Evolutionary conservation across 2,329 filamentous ascomycete species (phyloP).

Genomic region (Colletotrichum phormii): DNA sequence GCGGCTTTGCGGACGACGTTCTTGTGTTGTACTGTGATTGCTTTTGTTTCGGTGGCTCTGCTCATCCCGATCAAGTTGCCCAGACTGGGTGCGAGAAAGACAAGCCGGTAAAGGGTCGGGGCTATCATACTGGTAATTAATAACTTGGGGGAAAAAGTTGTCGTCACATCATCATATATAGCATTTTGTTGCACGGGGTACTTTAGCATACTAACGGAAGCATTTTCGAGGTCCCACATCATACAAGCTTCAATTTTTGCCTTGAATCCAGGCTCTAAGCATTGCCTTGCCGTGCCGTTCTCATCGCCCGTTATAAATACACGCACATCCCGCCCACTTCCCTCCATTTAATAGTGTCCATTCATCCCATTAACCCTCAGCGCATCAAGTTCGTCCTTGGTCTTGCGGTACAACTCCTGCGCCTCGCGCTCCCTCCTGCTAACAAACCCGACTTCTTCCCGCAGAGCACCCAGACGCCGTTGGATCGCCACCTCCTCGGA

Average conservation of each 20-base stretch:
- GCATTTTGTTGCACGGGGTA: slow-evolving; percentile 16
- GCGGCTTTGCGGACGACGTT: slow-evolving; percentile 62
- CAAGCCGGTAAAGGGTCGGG: neutral
- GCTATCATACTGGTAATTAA: neutral
- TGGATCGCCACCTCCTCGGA: slow-evolving; percentile 83
- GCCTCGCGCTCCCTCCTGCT: slow-evolving; percentile 87
- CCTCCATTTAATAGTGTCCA: slow-evolving; percentile 12
- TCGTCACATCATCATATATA: neutral
- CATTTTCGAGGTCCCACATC: neutral
- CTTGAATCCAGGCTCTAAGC: neutral
- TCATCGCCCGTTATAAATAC: slow-evolving; percentile 10
- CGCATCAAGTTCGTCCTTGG: slow-evolving; percentile 80
- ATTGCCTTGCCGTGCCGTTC: slow-evolving; percentile 8
- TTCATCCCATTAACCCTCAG: slow-evolving; percentile 56
- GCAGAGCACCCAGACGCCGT: slow-evolving; percentile 77
- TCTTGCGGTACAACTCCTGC: slow-evolving; percentile 83
- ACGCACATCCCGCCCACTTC: neutral
- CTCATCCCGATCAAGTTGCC: slow-evolving; percentile 66
- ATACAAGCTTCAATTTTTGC: slow-evolving; percentile 25
- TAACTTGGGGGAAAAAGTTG: neutral
- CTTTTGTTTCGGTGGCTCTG: slow-evolving; percentile 59
- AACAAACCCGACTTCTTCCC: slow-evolving; percentile 86
- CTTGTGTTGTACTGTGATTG: slow-evolving; percentile 56
- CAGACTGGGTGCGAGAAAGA: slow-evolving; percentile 58
- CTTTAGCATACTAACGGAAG: neutral